Evolutionary conservation across 2,329 filamentous ascomycete genomes (phyloP), one percentile per base, ranked within the genome.

Genomic region (Cryoendolithus antarcticus): DNA sequence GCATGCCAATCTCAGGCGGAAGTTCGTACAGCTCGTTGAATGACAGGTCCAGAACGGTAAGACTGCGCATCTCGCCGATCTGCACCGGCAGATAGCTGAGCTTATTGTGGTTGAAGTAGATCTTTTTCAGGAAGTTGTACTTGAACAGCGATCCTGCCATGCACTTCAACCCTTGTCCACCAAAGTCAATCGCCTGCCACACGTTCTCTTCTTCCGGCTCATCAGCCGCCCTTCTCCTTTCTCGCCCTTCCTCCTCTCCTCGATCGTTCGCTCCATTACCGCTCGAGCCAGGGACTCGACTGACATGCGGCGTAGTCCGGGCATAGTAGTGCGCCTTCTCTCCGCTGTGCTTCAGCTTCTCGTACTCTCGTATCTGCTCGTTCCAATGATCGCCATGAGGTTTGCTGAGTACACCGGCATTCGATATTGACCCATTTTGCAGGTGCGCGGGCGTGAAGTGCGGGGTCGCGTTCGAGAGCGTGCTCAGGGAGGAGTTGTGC

Each of bases 141-240:
- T 74, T 71, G 65, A 98, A 96, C 27, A 98, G 69, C 33, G 82
- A 75, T 6, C 75, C 66, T 1, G 86, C 79, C 27, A 98, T 70
- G 43, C 86, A 83, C 49, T 86, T 81, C 35, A 98, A 69, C 12
- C 89, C 89, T 65, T 96, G 91, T n/a, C 91, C 91, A 51, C 88
- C 91, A 59, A 96, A 80, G 62, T 98, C 91, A 51, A 98, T 70
- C 48, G 88, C 86, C 59, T 85, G 77, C 91, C 91, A 96, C 82
- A 47, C 80, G 69, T 57, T 65, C 51, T 63, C 59, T 41, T 62
- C 78, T 77, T 46, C 74, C 70, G 43, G 74, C 69, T 53, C 74
- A 74, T 44, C 82, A 4, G 44, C 41, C 12, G 44, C 46, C 32
- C 49, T 75, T 40, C 82, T 69, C 52, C 80, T 80, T 51, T 79